A percentile compares a stretch with the other conserved stretches of the same genome.
These are phyloP conservation scores for Catenaria anguillulae DNA, from an alignment of 371 early-diverging fungal genomes.

Conservation along the genomic window DNA sequence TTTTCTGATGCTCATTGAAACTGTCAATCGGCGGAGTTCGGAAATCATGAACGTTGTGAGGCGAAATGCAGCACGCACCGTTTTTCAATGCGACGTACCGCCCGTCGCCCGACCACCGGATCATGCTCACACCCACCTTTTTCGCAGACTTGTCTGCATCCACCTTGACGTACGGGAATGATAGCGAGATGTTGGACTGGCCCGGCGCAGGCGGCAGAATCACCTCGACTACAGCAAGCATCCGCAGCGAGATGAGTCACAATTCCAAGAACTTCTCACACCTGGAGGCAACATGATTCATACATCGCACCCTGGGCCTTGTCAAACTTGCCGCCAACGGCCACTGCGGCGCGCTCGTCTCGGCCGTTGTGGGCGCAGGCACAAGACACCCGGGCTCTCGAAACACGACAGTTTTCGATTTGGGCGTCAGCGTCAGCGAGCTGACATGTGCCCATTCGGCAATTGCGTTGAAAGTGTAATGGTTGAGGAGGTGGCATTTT, in stretches of 20 bases:
- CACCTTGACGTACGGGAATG: background rate
- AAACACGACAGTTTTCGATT: constrained; percentile 18
- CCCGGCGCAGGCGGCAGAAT: background rate
- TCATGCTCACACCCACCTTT: constrained; percentile 3
- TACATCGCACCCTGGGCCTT: background rate
- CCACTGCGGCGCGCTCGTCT: background rate
- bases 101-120: constrained; percentile 32
- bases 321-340: background rate
- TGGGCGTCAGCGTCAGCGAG: background rate
- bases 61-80: constrained; percentile 43
- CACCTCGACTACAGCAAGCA: background rate
- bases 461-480: constrained; percentile 33
- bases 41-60: constrained; percentile 24
- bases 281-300: background rate
- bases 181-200: background rate
- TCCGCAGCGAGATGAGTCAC: background rate
- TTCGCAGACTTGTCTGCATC: constrained; percentile 4
- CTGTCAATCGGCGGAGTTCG: background rate
- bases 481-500: constrained; percentile 35
- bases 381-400: constrained; percentile 13
- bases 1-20: constrained; percentile 20
- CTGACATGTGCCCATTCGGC: constrained; percentile 27
- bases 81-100: constrained; percentile 41
- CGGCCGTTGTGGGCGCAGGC: background rate
- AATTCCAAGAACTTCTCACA: no score